Base-by-base conservation (phyloP, 805 yeast species). In the Naumovozyma baii region DNA sequence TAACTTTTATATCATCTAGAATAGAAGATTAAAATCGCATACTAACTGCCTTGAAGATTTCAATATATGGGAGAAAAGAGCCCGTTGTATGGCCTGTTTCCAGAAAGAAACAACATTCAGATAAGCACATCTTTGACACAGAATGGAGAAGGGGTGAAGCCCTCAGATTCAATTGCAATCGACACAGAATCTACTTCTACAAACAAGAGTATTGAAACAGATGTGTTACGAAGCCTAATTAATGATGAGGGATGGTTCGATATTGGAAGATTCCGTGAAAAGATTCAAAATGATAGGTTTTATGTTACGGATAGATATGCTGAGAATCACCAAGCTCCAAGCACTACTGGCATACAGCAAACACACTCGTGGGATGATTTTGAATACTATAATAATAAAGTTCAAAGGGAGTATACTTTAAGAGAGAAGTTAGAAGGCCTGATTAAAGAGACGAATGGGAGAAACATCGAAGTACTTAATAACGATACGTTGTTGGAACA, bases 381-480 rank as follows among this genome's bases (percentile, higher is more conserved):
- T 39, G 54, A 51, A 8, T 40, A 41, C 4, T 66, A 64, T 42
- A 63, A 66, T 36, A 34, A 43, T n/a, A 55, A 56, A 47, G 58
- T 65, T 1, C 54, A 54, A 31, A 43, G 51, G 36, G 70, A 66
- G 35, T 55, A 55, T 9, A 45, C 48, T 22, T 36, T 64, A 13
- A 58, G 63, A 39, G 47, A 45, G 2, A 59, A 55, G 41, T 12
- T 56, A 35, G 55, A 54, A 22, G 32, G 35, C 10, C 12, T 54
- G 2, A 34, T 56, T 10, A 40, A 44, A 13, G 41, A 44, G 14
- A 40, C 43, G 10, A 43, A 43, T 28, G 38, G 37, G 9, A 46
- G 51, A n/a, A 43, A 41, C 37, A 40, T 52, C 7, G 44, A 48
- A 39, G 45, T 55, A 5, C 35, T 52, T 16, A 44, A 43, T 32